phyloP scores from a whole-genome alignment of 176 grass and related monocot species.

The Eragrostis curvula region DNA sequence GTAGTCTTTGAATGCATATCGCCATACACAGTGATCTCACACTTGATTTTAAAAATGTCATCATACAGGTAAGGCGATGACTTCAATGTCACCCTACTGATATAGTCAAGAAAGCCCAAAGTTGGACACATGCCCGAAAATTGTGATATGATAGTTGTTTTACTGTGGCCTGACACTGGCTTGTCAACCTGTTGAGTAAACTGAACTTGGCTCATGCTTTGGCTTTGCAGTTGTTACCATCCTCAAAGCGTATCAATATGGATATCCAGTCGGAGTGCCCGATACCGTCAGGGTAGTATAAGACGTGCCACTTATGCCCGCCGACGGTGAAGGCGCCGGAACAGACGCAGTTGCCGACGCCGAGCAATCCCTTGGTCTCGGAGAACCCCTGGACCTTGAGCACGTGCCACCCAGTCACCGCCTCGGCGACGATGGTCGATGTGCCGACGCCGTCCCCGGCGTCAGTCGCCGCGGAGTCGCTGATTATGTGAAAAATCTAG shows the following conservation, averaged over 20 bases:
- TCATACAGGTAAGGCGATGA: background rate
- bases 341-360: background rate
- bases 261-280: background rate
- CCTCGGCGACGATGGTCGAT: background rate
- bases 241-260: background rate
- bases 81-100: background rate
- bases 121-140: background rate
- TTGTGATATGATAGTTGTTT: background rate
- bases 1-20: too few species aligned
- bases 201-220: too few species aligned
- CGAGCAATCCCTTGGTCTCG: background rate
- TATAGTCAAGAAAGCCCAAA: background rate
- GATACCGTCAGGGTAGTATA: background rate
- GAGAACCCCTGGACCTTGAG: conserved; percentile 17
- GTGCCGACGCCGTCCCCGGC: too few species aligned
- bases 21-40: background rate
- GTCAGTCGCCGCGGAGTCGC: too few species aligned
- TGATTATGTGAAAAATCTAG: too few species aligned
- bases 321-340: background rate
- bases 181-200: too few species aligned
- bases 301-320: conserved; percentile 1
- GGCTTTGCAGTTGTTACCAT: too few species aligned
- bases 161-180: too few species aligned
- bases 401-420: background rate
- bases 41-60: background rate